phyloP scores from a whole-genome alignment of 257 asterid genomes.

The Scutellaria galericulata region DNA sequence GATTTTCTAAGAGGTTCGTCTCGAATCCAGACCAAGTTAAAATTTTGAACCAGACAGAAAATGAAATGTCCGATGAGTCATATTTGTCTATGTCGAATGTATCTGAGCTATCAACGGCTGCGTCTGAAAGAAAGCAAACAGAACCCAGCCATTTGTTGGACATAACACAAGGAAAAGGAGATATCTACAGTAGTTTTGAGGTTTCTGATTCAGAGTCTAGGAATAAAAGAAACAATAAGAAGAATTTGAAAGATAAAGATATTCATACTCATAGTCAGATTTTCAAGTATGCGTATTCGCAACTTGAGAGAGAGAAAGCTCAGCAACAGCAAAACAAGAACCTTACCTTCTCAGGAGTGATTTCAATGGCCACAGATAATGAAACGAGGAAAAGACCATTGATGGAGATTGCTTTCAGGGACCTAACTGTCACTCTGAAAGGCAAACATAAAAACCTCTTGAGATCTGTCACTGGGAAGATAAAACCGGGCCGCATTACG shows the following conservation, averaged over 20 bases:
- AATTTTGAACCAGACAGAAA: slow-evolving; percentile 42
- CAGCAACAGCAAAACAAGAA: slow-evolving; percentile 56
- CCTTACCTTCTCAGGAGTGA: slow-evolving; percentile 64
- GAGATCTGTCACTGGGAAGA: slow-evolving; percentile 57
- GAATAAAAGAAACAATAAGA: slow-evolving; percentile 39
- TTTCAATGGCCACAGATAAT: slow-evolving; percentile 52
- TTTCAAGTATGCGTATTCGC: slow-evolving; percentile 65
- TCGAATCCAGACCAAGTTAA: slow-evolving; percentile 47
- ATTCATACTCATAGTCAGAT: slow-evolving; percentile 61
- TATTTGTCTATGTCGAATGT: slow-evolving; percentile 17
- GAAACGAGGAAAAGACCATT: slow-evolving; percentile 53
- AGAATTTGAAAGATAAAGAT: slow-evolving; percentile 44
- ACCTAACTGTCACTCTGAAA: slow-evolving; percentile 55
- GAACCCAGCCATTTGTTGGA: slow-evolving; percentile 34
- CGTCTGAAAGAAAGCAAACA: slow-evolving; percentile 30
- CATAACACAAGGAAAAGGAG: slow-evolving; percentile 34
- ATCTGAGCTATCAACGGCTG: slow-evolving; percentile 26
- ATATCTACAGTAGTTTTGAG: slow-evolving; percentile 28
- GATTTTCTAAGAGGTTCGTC: slow-evolving; percentile 55
- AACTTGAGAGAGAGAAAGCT: slow-evolving; percentile 65
- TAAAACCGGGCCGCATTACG: slow-evolving; percentile 62
- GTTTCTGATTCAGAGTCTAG: slow-evolving; percentile 32
- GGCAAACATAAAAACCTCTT: slow-evolving; percentile 56
- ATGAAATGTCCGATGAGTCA: slow-evolving; percentile 33
- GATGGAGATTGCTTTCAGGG: slow-evolving; percentile 59